These are phyloP conservation scores for Apiospora rasikravindrae DNA, from an alignment of 2,329 filamentous ascomycete species.

Conservation along the genomic window DNA sequence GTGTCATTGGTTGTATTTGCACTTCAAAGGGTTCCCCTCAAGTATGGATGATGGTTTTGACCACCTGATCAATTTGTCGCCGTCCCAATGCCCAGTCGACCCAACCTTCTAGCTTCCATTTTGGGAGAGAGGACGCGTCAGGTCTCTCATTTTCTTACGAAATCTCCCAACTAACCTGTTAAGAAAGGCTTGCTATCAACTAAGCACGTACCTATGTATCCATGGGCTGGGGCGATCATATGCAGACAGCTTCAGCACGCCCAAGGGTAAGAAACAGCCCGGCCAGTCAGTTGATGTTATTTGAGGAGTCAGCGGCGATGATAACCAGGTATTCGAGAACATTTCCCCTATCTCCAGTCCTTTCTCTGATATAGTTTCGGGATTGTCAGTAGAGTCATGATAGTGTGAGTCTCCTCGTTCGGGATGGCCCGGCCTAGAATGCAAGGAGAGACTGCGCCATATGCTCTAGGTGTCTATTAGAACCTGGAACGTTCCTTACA, in stretches of 20 bases:
- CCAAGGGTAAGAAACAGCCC: background rate
- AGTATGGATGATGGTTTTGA: background rate
- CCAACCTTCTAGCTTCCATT: background rate
- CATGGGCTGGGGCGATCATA: background rate
- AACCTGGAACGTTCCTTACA: slow-evolving; percentile 8
- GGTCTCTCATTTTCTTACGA: background rate
- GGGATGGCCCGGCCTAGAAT: slow-evolving; percentile 10
- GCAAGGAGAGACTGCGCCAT: background rate
- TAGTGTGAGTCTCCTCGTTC: background rate
- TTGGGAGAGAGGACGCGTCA: background rate
- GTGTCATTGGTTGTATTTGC: background rate
- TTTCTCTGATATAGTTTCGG: background rate
- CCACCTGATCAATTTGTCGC: background rate
- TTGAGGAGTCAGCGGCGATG: background rate
- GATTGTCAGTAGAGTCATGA: background rate
- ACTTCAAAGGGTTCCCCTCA: background rate
- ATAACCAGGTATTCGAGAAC: background rate
- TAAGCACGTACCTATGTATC: background rate
- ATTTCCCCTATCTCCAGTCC: background rate
- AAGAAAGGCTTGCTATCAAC: too few species aligned
- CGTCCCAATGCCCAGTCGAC: background rate
- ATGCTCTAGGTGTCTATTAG: background rate
- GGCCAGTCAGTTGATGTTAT: background rate
- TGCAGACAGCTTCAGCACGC: background rate
- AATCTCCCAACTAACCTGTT: background rate